Base-by-base conservation (phyloP, 176 grass and related monocot species). In the Areca catechu region DNA sequence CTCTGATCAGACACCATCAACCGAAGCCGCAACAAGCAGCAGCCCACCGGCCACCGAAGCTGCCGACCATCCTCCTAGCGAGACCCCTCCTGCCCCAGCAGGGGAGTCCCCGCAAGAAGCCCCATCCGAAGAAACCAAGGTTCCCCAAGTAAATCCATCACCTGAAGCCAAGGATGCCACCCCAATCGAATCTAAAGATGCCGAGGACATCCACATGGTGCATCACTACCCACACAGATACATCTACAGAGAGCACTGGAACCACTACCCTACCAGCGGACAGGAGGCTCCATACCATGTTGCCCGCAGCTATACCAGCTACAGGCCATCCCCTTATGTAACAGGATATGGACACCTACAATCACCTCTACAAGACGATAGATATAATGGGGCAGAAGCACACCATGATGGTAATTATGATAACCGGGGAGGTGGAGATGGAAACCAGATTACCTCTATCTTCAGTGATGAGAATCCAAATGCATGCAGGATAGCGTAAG, bases 401-500 rank as follows among this genome's bases (percentile, higher is more conserved):
- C 66, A 74, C 61, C 68, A 78, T 63, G 67, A 78, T 17, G 56
- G 56, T 25, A 66, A 75, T 70, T 51, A 63, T 18, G 60, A 21
- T 4, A 54, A 30, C 57, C 68, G 65, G 22, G 74, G 76, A 4
- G 83, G 64, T 67, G 79, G 73, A 60, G 77, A 86, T 61, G 74
- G 83, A 22, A 83, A 24, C 49, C 74, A 82, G 16, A 78, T 81
- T 58, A 84, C 80, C n/a, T 84, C 77, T 15, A 71, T 78, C 34
- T 93, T 93, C 59, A 93, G 83, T 23, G 83, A 93, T 17, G 77
- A 95, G 59, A 88, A 84, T 20, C 80, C 85, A 34, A 83, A 89
- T 37, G 82, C 85, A 58, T 94, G 89, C 77, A 74, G 19, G 49
- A 94, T 94, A 64, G 50, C 48, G 4, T 93, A 71, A 77, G 54